Conservation (phyloP, 2,329 filamentous ascomycete genomes). For the Trichophyton schoenleinii region DNA sequence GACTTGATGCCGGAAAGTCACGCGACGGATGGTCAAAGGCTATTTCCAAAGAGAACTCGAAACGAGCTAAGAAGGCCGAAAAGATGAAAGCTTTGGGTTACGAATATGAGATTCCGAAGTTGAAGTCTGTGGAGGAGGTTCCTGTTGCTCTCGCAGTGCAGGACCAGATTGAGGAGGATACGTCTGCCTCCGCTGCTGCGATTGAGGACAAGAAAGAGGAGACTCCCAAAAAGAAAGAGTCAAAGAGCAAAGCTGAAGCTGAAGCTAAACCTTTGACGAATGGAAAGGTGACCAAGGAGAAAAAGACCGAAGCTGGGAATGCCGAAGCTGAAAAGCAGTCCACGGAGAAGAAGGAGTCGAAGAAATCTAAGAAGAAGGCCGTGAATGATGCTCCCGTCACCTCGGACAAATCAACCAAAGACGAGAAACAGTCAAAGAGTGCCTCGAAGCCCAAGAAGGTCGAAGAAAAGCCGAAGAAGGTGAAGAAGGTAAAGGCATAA, state of each 20-base stretch:
- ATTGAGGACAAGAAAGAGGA: conserved; percentile 12
- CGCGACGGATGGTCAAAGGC: conserved; percentile 68
- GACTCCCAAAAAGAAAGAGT: conserved; percentile 15
- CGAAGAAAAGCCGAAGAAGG: background rate
- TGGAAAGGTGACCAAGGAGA: conserved; percentile 2
- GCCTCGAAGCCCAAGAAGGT: conserved; percentile 5
- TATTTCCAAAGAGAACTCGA: conserved; percentile 59
- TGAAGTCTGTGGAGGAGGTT: conserved; percentile 52
- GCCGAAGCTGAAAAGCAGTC: background rate
- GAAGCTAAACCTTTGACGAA: conserved; percentile 1
- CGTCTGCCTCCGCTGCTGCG: conserved; percentile 18
- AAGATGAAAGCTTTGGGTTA: conserved; percentile 74
- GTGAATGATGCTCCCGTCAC: background rate
- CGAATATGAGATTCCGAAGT: conserved; percentile 59
- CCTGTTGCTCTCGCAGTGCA: conserved; percentile 28
- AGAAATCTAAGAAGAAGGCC: conserved; percentile 14
- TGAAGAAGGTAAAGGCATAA: conserved; percentile 1
- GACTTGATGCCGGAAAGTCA: conserved; percentile 59
- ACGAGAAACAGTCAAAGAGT: background rate
- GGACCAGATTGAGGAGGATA: conserved; percentile 24
- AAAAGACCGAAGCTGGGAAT: conserved; percentile 2
- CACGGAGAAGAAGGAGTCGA: conserved; percentile 11
- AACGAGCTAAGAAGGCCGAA: conserved; percentile 54
- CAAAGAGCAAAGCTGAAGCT: conserved; percentile 16
- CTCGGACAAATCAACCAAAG: background rate